A percentile compares a stretch with the other conserved stretches of the same genome.
Evolutionary conservation across 2,329 filamentous ascomycete genomes (phyloP).

Genomic region (Aspergillus quadricinctus): DNA sequence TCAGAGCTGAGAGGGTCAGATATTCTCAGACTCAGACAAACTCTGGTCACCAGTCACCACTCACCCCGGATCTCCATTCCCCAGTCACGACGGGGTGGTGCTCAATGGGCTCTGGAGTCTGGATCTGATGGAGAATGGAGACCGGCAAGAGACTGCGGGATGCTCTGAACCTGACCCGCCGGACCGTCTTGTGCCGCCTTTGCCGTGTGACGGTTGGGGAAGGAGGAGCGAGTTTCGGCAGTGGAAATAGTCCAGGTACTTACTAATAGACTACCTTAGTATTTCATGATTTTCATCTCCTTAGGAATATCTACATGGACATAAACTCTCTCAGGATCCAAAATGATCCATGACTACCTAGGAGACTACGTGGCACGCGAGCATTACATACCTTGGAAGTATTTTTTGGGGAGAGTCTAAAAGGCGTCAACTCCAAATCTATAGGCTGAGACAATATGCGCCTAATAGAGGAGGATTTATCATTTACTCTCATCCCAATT

Average conservation of each 20-base stretch:
- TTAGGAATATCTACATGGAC: not conserved
- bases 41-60: not conserved
- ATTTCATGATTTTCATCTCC: not conserved
- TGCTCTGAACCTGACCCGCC: not conserved
- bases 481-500: too few relatives aligned
- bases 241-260: not conserved
- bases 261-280: too few relatives aligned
- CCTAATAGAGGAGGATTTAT: not conserved
- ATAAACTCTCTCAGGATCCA: too few relatives aligned
- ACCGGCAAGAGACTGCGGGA: not conserved
- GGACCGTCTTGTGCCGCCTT: not conserved
- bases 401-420: not conserved
- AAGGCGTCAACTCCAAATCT: not conserved
- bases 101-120: not conserved
- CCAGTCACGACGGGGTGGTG: not conserved
- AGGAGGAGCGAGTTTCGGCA: not conserved
- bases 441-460: not conserved
- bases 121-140: not conserved
- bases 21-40: not conserved
- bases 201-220: not conserved
- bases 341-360: too few relatives aligned
- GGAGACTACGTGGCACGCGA: too few relatives aligned
- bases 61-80: not conserved
- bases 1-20: not conserved
- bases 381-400: not conserved